Percentiles rank a stretch among this genome's conserved stretches.
Conservation (phyloP, 2,329 filamentous ascomycete species). For the Coniosporium tulheliwenetii region DNA sequence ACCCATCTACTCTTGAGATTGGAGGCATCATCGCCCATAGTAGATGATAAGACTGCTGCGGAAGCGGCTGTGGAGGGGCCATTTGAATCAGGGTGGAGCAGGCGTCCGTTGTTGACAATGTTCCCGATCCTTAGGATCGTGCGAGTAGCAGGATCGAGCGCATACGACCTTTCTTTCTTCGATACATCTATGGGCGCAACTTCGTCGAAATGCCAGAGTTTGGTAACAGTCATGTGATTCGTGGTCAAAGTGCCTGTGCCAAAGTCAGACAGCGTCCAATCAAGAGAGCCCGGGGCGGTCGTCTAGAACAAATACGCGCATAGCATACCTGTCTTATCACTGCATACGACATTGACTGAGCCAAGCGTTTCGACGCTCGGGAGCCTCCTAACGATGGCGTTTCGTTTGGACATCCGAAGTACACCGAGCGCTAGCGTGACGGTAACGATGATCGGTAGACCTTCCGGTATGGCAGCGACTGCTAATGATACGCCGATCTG, state of each 20-base stretch:
- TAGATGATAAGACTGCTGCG: constrained; percentile 73
- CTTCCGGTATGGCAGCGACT: constrained; percentile 91
- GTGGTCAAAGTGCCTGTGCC: constrained; percentile 67
- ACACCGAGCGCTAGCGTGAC: constrained; percentile 91
- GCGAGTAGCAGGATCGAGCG: constrained; percentile 57
- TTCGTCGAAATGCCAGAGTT: constrained; percentile 86
- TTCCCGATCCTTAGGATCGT: constrained; percentile 85
- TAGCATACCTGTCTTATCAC: constrained; percentile 71
- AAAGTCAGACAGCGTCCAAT: too few relatives aligned
- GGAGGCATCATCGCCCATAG: constrained; percentile 46
- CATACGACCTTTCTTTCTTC: constrained; percentile 33
- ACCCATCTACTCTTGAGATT: constrained; percentile 78
- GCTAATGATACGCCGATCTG: constrained; percentile 94
- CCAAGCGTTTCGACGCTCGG: constrained; percentile 95
- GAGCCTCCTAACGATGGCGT: constrained; percentile 88
- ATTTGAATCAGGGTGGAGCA: constrained; percentile 57
- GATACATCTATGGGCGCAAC: constrained; percentile 39
- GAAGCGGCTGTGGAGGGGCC: constrained; percentile 54
- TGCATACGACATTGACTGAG: constrained; percentile 99
- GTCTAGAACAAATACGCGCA: not conserved
- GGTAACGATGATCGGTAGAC: constrained; percentile 93
- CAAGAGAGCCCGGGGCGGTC: constrained; percentile 5
- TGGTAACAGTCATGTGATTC: constrained; percentile 96
- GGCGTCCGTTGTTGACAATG: constrained; percentile 83
- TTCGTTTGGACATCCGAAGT: constrained; percentile 85